Conservation (phyloP, 2,329 filamentous ascomycete genomes). For the Trichoderma cornu-damae region DNA sequence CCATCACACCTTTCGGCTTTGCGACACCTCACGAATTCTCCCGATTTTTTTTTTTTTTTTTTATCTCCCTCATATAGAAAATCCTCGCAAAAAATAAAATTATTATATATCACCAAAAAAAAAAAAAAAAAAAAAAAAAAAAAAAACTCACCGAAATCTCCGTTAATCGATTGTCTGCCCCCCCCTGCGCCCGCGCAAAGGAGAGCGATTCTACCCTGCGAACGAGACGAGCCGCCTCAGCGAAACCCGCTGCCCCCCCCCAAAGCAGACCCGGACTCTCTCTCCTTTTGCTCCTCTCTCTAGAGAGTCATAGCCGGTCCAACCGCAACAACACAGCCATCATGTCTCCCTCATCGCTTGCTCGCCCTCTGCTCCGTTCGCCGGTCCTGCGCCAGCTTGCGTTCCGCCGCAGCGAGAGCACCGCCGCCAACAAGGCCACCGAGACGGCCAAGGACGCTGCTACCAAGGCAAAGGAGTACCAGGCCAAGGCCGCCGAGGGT, state of each 20-base stretch:
- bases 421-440: conserved; percentile 39
- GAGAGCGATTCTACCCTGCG: conserved; percentile 6
- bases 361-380: conserved; percentile 44
- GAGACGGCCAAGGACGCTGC: conserved; percentile 38
- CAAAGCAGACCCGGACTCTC: background rate
- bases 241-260: background rate
- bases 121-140: background rate
- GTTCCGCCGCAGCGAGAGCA: conserved; percentile 58
- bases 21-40: conserved; percentile 37
- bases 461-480: conserved; percentile 42
- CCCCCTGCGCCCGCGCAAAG: conserved; percentile 22
- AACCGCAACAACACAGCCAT: conserved; percentile 20
- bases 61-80: conserved; percentile 30
- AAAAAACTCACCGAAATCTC: conserved; percentile 21
- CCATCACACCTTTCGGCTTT: conserved; percentile 23
- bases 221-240: conserved; percentile 11
- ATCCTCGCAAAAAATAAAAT: conserved; percentile 2
- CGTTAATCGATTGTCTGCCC: too few species aligned
- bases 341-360: conserved; percentile 35
- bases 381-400: conserved; percentile 40
- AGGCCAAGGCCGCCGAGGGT: conserved; percentile 70
- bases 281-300: background rate
- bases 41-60: conserved; percentile 49
- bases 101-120: too few species aligned
- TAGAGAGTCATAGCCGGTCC: conserved; percentile 5